Conservation (phyloP, 495 filamentous ascomycete genomes). For the Talaromyces borbonicus region DNA sequence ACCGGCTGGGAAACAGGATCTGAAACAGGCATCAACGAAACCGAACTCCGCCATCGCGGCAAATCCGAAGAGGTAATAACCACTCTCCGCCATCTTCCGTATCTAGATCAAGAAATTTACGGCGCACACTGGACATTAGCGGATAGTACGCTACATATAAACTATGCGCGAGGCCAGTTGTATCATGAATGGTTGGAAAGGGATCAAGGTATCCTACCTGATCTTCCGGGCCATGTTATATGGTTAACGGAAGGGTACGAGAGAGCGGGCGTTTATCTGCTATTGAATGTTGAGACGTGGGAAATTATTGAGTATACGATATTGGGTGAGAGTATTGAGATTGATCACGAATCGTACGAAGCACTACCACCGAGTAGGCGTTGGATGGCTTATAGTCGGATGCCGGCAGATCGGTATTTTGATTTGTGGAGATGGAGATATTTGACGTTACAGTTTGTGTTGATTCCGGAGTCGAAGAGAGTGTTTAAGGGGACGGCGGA, state of each 20-base stretch:
- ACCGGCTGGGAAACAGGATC: background rate
- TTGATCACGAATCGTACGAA: background rate
- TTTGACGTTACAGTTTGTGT: background rate
- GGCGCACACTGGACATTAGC: background rate
- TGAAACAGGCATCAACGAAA: background rate
- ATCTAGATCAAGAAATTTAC: slow-evolving; percentile 2
- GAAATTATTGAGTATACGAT: slow-evolving; percentile 6
- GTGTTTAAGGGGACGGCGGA: background rate
- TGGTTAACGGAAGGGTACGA: slow-evolving; percentile 4
- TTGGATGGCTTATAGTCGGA: slow-evolving; percentile 2
- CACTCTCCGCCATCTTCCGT: background rate
- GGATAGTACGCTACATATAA: slow-evolving; percentile 5
- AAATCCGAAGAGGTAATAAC: slow-evolving; percentile 1
- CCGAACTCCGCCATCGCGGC: slow-evolving; percentile 1
- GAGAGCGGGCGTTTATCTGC: background rate
- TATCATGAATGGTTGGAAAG: background rate
- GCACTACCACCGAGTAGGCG: background rate
- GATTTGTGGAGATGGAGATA: slow-evolving; percentile 4
- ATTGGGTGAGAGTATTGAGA: background rate
- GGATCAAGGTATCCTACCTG: background rate
- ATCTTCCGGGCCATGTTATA: slow-evolving; percentile 4
- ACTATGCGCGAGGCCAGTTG: slow-evolving; percentile 1
- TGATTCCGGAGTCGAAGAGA: background rate
- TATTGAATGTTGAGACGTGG: slow-evolving; percentile 4
- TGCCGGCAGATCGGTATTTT: background rate